Conservation (phyloP, 2,329 filamentous ascomycete species). For the Neopestalotiopsis rosae region DNA sequence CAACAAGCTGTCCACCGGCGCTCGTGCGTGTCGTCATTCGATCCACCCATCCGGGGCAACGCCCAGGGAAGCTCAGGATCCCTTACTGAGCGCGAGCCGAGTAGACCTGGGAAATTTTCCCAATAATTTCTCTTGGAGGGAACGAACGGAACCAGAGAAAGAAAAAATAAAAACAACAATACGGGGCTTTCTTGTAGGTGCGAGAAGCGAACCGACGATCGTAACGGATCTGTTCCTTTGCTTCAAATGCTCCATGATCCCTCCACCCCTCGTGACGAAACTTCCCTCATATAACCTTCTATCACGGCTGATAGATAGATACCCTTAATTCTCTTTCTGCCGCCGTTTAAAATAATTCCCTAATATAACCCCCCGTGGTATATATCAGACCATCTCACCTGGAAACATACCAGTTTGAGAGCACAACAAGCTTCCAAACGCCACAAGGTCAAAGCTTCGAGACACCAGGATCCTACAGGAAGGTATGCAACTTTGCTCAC, state of each 20-base stretch:
- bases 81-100: not conserved
- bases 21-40: slow-evolving; percentile 19
- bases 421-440: not conserved
- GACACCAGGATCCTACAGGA: slow-evolving; percentile 6
- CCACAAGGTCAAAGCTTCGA: slow-evolving; percentile 7
- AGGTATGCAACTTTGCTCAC: slow-evolving; percentile 12
- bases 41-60: slow-evolving; percentile 9
- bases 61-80: not conserved
- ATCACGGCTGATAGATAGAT: not conserved
- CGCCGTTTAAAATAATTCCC: not conserved
- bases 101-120: not conserved
- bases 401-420: not conserved
- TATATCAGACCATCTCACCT: not conserved
- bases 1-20: slow-evolving; percentile 10
- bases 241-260: not conserved
- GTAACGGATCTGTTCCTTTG: not conserved
- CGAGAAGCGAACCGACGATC: not conserved
- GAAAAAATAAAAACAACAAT: not conserved
- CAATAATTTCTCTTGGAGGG: not conserved
- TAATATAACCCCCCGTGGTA: slow-evolving; percentile 1
- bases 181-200: not conserved
- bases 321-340: not conserved
- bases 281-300: slow-evolving; percentile 1
- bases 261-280: not conserved
- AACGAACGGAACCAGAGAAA: not conserved